Evolutionary conservation across 2,329 filamentous ascomycete genomes (phyloP), one percentile per base, ranked within the genome.

Genomic region (Elsinoe perseae): DNA sequence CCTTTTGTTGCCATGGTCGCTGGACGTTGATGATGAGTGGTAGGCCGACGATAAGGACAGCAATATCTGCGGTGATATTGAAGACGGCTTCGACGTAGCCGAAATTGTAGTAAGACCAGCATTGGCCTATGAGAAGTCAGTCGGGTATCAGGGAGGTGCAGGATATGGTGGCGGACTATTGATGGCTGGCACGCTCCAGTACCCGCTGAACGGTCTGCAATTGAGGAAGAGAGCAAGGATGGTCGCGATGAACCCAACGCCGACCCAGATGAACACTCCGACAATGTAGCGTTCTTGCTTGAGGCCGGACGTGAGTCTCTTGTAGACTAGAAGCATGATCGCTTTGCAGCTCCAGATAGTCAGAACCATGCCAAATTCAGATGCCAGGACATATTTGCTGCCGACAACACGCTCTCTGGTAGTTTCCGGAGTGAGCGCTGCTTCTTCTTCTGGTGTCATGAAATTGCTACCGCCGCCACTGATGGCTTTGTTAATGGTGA

Each of bases 361-460:
- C 46, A 79, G 65, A 27, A 81, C 70, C 66, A 84, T 82, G 60
- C 80, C 77, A 64, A 84, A 79, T 61, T 85, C 82, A 2, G 80
- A 78, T 7, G 83, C 76, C 34, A 84, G 72, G 0, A 84, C 81
- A 71, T 81, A 77, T 72, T 85, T 85, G 44, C 80, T 83, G 9
- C 82, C 82, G 34, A 66, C 69, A 0, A 71, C 65, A 50, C 80
- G 71, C 28, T 73, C 68, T 2, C 60, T 62, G 46, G 76, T 73
- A 32, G 72, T 72, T 0, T 69, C 59, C 0, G 75, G 70, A 0
- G 80, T 80, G 48, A 84, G 68, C 2, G 65, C 59, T 0, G 67
- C 63, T 0, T 69, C 66, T 25, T 81, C 71, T 14, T 73, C 68
- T 0, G 76, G 73, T 16, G 77, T 71, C 68, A 84, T 80, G 16